Base-by-base conservation (phyloP, 768 basidiomycete species). In the Trametes cinnabarina region DNA sequence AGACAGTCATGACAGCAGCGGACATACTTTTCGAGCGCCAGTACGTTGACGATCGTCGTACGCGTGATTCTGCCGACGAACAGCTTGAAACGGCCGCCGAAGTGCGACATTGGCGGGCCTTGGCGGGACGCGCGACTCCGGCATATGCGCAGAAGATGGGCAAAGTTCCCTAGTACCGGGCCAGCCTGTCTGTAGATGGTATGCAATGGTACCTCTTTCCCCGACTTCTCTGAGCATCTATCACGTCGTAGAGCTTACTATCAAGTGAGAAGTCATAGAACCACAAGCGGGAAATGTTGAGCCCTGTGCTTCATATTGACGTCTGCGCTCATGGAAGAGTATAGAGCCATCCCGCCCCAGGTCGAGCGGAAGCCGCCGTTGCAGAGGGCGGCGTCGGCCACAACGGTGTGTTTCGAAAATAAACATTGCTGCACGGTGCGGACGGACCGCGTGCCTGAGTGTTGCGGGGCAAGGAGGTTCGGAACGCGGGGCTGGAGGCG, bases 41-140 rank as follows among this genome's bases (percentile, higher is more conserved):
- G n/a, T n/a, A n/a, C n/a, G 34, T 34, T 44, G 53, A 55, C 34
- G 53, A 55, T 55, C 53, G n/a, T n/a, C n/a, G n/a, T n/a, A n/a
- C n/a, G n/a, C n/a, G 30, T 12, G 30, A 32, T 32, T 19, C 28
- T 19, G 46, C 39, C 17, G 3, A 20, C 17, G 17, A 43, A 26
- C 40, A 11, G 19, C 37, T n/a, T n/a, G 34, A 26, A 11, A 25
- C 20, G 28, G 23, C 10, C 3, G 52, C 22, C 32, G 30, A 47
- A 46, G 11, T 22, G 47, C 54, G 54, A 44, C 46, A 25, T 28
- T 34, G 35, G 35, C 44, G 35, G 44, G 46, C 54, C 54, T 47
- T 30, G 37, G 44, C 46, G 54, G 54, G n/a, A 40, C 46, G 51
- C 41, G 26, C 51, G 42, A 25, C 6, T n/a, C 42, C 42, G 52